Evolutionary conservation across 2,329 filamentous ascomycete genomes (phyloP).

Genomic region (Pseudopyrenochaeta lycopersici): DNA sequence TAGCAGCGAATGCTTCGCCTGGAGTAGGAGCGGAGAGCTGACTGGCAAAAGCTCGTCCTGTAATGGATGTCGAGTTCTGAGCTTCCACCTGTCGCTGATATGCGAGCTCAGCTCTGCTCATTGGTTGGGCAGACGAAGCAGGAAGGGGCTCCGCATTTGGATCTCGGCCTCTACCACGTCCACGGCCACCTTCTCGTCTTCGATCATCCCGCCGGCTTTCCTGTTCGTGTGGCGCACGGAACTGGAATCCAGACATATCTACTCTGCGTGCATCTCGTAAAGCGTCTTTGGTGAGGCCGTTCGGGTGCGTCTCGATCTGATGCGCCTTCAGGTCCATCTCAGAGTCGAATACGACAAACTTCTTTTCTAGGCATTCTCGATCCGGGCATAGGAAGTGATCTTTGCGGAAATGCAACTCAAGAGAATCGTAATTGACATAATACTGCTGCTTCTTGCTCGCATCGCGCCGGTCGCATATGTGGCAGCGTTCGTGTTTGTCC

Average conservation of each 20-base stretch:
- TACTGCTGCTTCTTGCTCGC: conserved; percentile 80
- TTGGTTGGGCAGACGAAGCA: conserved; percentile 77
- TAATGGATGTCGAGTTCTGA: conserved; percentile 83
- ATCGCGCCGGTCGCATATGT: conserved; percentile 82
- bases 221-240: conserved; percentile 74
- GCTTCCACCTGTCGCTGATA: conserved; percentile 93
- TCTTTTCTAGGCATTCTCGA: conserved; percentile 91
- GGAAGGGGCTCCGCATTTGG: conserved; percentile 85
- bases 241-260: conserved; percentile 87
- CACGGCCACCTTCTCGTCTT: conserved; percentile 57
- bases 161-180: conserved; percentile 76
- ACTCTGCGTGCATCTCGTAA: conserved; percentile 84
- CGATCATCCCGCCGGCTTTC: conserved; percentile 55
- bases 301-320: conserved; percentile 83
- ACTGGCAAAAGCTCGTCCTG: conserved; percentile 83
- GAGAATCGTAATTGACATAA: conserved; percentile 84
- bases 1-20: conserved; percentile 56
- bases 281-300: conserved; percentile 81
- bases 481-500: conserved; percentile 93
- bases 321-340: conserved; percentile 96
- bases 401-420: conserved; percentile 86
- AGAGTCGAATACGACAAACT: conserved; percentile 95
- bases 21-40: conserved; percentile 70
- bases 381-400: conserved; percentile 90
- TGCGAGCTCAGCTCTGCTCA: conserved; percentile 87